phyloP scores from a whole-genome alignment of 2,329 filamentous ascomycete species.

The Orbilia quercus region DNA sequence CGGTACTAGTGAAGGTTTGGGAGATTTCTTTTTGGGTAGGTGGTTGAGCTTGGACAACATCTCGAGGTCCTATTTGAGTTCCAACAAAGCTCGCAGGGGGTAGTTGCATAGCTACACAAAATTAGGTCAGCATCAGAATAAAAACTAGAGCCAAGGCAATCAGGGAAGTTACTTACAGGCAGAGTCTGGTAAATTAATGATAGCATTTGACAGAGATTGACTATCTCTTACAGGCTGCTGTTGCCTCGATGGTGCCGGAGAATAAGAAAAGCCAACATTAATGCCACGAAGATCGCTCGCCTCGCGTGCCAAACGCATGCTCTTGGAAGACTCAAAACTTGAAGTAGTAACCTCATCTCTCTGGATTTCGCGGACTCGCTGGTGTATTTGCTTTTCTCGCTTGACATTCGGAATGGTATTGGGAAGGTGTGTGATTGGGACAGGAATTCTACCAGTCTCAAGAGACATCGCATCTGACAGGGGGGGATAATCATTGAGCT shows the following conservation, averaged over 20 bases:
- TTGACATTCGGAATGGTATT: conserved; percentile 8
- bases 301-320: not conserved
- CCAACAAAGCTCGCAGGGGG: no score
- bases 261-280: not conserved
- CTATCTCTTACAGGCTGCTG: no score
- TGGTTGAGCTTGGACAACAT: no score
- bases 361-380: not conserved
- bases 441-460: conserved; percentile 8
- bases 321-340: not conserved
- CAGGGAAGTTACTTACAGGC: no score
- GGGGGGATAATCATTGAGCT: conserved; percentile 2
- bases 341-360: not conserved
- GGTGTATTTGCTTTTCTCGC: conserved; percentile 6
- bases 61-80: no score
- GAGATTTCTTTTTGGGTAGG: no score
- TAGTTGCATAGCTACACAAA: no score
- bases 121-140: no score
- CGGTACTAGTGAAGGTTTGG: no score
- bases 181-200: no score
- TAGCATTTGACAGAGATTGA: no score
- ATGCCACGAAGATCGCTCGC: not conserved
- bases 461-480: not conserved
- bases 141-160: no score
- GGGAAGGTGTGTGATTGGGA: conserved; percentile 23
- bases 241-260: not conserved